phyloP scores from a whole-genome alignment of 2,329 filamentous ascomycete genomes.

The Teratosphaeria pseudoeucalypti region DNA sequence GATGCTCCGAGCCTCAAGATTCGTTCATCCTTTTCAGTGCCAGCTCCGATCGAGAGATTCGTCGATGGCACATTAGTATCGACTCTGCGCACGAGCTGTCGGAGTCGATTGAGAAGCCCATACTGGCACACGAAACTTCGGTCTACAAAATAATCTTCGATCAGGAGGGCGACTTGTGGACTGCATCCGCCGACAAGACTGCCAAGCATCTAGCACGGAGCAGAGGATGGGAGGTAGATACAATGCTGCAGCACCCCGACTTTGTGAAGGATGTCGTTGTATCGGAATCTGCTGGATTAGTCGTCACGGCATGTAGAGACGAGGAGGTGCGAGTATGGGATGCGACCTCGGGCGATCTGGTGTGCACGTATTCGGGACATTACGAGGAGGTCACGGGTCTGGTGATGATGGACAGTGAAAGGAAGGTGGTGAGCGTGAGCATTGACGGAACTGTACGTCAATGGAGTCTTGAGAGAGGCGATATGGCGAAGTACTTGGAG shows the following conservation, averaged over 20 bases:
- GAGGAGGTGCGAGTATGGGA: constrained; percentile 92
- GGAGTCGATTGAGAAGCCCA: constrained; percentile 38
- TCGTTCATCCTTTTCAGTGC: constrained; percentile 59
- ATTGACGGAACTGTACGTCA: constrained; percentile 82
- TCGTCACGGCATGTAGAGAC: constrained; percentile 79
- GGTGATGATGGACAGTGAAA: constrained; percentile 45
- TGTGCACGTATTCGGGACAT: constrained; percentile 53
- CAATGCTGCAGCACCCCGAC: constrained; percentile 69
- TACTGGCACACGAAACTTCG: constrained; percentile 80
- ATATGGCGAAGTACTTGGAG: constrained; percentile 46
- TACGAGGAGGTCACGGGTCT: constrained; percentile 87
- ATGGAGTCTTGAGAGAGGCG: constrained; percentile 62
- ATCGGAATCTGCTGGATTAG: constrained; percentile 55
- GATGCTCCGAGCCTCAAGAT: constrained; percentile 26
- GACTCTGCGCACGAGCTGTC: constrained; percentile 45
- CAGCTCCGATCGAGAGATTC: constrained; percentile 53
- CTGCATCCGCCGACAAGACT: constrained; percentile 82
- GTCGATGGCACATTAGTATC: constrained; percentile 58
- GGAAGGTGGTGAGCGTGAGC: constrained; percentile 62
- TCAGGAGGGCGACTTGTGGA: constrained; percentile 69
- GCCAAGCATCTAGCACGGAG: constrained; percentile 66
- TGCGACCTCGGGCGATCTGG: constrained; percentile 19
- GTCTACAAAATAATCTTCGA: constrained; percentile 69
- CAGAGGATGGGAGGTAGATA: constrained; percentile 59
- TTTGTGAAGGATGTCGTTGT: constrained; percentile 78